These are phyloP conservation scores for Epichloe baconii DNA, from an alignment of 2,329 filamentous ascomycete species.

Conservation along the genomic window DNA sequence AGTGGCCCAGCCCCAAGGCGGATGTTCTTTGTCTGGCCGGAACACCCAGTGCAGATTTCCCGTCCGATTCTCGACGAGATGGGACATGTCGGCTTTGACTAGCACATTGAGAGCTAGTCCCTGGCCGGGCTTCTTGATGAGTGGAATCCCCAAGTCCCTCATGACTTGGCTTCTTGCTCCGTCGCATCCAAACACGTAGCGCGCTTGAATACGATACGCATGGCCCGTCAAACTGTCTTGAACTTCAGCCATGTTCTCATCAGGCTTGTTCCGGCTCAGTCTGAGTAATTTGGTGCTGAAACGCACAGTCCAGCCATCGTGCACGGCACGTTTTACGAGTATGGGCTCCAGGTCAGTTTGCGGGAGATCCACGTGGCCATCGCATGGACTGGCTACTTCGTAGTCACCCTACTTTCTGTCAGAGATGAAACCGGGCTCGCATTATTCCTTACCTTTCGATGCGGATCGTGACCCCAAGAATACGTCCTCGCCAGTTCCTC, in stretches of 20 bases:
- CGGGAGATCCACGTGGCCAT: constrained; percentile 26
- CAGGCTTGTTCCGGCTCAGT: constrained; percentile 14
- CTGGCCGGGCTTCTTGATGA: constrained; percentile 28
- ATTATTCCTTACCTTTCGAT: constrained; percentile 20
- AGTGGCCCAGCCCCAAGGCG: constrained; percentile 35
- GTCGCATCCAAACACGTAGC: constrained; percentile 44
- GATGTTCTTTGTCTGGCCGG: constrained; percentile 37
- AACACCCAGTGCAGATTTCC: constrained; percentile 51
- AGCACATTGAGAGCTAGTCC: constrained; percentile 28
- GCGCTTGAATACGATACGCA: constrained; percentile 31
- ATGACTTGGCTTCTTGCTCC: constrained; percentile 28
- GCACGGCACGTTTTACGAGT: constrained; percentile 23
- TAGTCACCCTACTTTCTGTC: constrained; percentile 25
- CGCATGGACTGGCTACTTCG: constrained; percentile 27
- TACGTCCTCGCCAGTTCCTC: constrained; percentile 36
- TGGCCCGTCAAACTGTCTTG: constrained; percentile 22
- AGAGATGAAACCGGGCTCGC: not conserved
- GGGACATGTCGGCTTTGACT: constrained; percentile 33
- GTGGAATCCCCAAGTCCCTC: constrained; percentile 21
- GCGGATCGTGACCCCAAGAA: constrained; percentile 37
- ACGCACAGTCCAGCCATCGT: constrained; percentile 21
- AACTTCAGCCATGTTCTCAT: constrained; percentile 18
- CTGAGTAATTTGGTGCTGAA: constrained; percentile 23
- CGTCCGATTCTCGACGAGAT: constrained; percentile 33
- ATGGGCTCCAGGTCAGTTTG: constrained; percentile 30